A percentile compares a stretch with the other conserved stretches of the same genome.
Evolutionary conservation across 2,329 filamentous ascomycete species (phyloP).

Genomic region (Neonectria magnoliae): DNA sequence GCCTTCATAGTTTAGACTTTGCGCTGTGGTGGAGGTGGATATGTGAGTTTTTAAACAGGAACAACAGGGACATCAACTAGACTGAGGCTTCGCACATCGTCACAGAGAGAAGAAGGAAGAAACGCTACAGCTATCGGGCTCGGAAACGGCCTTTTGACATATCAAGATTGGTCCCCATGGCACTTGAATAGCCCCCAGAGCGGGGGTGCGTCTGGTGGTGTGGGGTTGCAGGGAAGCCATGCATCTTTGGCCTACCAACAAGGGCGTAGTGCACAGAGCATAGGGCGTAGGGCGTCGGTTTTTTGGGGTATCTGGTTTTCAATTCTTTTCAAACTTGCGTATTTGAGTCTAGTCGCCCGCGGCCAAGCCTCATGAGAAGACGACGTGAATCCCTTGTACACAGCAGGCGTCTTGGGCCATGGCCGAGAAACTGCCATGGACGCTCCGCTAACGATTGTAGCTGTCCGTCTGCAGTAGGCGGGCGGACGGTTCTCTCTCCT

Average conservation of each 20-base stretch:
- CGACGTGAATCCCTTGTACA: slow-evolving; percentile 10
- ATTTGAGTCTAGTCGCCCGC: slow-evolving; percentile 31
- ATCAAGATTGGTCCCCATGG: not conserved
- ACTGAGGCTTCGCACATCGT: not conserved
- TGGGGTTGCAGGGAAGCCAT: slow-evolving; percentile 29
- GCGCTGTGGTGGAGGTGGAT: not conserved
- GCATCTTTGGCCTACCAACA: slow-evolving; percentile 4
- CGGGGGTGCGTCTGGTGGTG: slow-evolving; percentile 22
- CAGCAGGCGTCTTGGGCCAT: slow-evolving; percentile 24
- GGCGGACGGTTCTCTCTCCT: not conserved
- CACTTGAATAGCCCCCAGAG: slow-evolving; percentile 10
- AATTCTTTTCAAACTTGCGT: slow-evolving; percentile 36
- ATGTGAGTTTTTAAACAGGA: slow-evolving; percentile 8
- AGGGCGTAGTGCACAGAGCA: not conserved
- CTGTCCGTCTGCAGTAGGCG: not conserved
- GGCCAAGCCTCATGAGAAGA: slow-evolving; percentile 24
- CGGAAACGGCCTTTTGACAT: not conserved
- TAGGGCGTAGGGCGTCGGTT: slow-evolving; percentile 24
- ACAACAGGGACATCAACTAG: not conserved
- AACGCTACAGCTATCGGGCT: not conserved
- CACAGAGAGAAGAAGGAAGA: not conserved
- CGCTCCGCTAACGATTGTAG: slow-evolving; percentile 16
- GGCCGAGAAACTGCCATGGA: slow-evolving; percentile 12
- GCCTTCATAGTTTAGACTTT: slow-evolving; percentile 29
- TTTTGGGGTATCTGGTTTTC: slow-evolving; percentile 40